Conservation (phyloP, 306 rosid species). For the Rosa chinensis region DNA sequence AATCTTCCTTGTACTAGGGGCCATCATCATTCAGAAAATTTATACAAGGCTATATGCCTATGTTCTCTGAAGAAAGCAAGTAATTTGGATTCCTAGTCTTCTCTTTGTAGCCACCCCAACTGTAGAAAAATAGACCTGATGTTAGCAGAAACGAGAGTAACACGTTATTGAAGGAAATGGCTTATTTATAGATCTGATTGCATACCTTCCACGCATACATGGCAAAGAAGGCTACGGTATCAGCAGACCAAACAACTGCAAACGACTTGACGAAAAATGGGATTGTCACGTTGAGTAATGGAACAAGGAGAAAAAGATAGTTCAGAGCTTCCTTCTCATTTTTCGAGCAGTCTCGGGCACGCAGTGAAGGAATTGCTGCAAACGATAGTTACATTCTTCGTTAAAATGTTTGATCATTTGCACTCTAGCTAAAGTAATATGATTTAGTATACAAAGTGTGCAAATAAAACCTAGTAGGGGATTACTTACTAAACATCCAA, state of each 20-base stretch:
- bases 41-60: neutral
- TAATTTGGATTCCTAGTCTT: constrained; percentile 43
- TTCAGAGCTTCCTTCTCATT: constrained; percentile 98
- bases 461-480: neutral
- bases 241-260: constrained; percentile 94
- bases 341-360: constrained; percentile 96
- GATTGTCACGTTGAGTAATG: constrained; percentile 72
- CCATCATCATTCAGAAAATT: constrained; percentile 1
- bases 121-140: constrained; percentile 30
- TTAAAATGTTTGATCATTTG: neutral
- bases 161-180: neutral
- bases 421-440: neutral
- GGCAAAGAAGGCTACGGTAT: constrained; percentile 73
- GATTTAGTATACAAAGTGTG: neutral
- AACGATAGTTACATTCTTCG: constrained; percentile 3
- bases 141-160: constrained; percentile 21
- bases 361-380: constrained; percentile 92
- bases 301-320: constrained; percentile 88
- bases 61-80: constrained; percentile 12
- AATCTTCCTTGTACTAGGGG: neutral
- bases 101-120: constrained; percentile 77
- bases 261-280: constrained; percentile 98
- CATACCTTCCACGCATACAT: constrained; percentile 98
- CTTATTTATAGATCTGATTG: neutral
- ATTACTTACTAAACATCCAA: constrained; percentile 94